Conservation (phyloP, 179 eudicot genomes). For the Spinacia oleracea region DNA sequence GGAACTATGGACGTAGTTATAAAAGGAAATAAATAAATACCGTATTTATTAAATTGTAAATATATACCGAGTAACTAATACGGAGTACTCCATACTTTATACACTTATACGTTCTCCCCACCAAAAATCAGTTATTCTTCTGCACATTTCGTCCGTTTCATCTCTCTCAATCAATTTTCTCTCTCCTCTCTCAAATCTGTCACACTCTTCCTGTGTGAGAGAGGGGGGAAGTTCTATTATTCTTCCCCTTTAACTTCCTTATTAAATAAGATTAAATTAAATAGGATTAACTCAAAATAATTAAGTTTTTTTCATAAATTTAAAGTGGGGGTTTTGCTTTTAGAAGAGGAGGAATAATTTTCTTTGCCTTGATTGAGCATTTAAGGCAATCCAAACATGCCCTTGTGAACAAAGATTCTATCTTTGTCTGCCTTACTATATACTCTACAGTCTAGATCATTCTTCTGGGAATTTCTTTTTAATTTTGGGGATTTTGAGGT, state of each 20-base stretch:
- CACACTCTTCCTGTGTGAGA: neutral
- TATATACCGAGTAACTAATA: no score
- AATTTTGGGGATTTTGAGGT: neutral
- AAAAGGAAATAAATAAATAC: no score
- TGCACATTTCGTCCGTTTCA: constrained; percentile 1
- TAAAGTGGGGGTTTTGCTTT: constrained; percentile 7
- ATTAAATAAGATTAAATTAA: neutral
- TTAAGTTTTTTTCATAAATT: neutral
- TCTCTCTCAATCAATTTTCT: constrained; percentile 1
- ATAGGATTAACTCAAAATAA: neutral
- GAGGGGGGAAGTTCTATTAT: neutral
- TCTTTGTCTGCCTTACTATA: constrained; percentile 6
- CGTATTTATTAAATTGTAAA: neutral
- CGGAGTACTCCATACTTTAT: neutral
- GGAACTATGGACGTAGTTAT: no score
- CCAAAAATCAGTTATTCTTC: neutral
- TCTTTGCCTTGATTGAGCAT: constrained; percentile 7
- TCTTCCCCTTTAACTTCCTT: neutral
- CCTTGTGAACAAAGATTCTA: constrained; percentile 13
- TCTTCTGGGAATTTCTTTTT: neutral
- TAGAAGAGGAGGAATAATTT: constrained; percentile 6
- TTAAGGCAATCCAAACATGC: constrained; percentile 17
- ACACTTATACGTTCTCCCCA: neutral
- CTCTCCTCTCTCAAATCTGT: constrained; percentile 17
- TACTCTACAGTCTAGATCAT: neutral